Evolutionary conservation across 176 grass and related monocot species (phyloP).

Genomic region (Carex cristatella): DNA sequence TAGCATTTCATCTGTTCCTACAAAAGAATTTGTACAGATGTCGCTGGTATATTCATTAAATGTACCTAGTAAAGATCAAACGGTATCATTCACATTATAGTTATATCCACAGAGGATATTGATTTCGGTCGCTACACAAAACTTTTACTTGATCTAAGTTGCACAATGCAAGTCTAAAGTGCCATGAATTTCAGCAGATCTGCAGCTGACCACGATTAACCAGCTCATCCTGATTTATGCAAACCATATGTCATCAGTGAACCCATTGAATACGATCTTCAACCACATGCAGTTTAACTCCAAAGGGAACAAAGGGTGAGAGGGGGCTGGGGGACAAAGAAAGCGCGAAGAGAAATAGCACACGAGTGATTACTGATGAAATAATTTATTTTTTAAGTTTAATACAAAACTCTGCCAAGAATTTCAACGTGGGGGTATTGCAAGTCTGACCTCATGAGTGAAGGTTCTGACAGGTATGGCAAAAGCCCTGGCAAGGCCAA

Average conservation of each 20-base stretch:
- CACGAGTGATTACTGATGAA: no score
- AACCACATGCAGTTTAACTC: no score
- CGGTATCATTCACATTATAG: background rate
- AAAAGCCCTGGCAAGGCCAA: conserved; percentile 87
- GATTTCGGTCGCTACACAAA: background rate
- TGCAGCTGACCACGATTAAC: background rate
- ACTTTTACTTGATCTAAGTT: background rate
- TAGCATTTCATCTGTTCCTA: background rate
- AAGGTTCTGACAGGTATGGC: conserved; percentile 79
- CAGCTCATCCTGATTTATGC: background rate
- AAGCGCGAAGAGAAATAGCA: no score
- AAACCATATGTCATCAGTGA: background rate
- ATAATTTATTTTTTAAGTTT: no score
- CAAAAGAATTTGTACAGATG: background rate
- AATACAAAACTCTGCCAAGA: no score
- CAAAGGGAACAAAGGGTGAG: no score
- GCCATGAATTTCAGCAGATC: background rate
- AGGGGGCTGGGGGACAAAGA: no score
- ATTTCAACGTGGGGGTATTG: background rate
- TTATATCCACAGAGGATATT: background rate
- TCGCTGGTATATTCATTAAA: no score
- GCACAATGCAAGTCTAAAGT: background rate
- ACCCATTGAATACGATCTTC: no score
- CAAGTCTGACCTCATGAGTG: conserved; percentile 49
- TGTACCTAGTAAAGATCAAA: background rate